Percentiles rank a stretch among this genome's conserved stretches.
These are phyloP conservation scores for Solanum pinnatisectum DNA, from an alignment of 257 asterid species.

Conservation along the genomic window DNA sequence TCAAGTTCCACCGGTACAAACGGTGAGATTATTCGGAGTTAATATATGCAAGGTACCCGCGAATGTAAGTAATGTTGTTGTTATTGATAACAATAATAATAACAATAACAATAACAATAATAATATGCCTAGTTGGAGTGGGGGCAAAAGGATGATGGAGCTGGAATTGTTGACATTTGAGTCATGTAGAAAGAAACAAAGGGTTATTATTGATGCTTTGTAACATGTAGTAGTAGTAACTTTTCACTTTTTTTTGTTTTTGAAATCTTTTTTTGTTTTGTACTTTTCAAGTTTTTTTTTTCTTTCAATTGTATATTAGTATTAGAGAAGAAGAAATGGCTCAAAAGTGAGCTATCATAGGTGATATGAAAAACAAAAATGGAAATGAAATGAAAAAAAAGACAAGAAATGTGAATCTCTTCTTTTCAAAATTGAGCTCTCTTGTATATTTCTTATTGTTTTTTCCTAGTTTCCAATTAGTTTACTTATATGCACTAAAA, in stretches of 20 bases:
- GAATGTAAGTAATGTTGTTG: slow-evolving; percentile 1
- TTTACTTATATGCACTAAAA: background rate
- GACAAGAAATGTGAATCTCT: background rate
- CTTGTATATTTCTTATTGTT: background rate
- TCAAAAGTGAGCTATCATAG: slow-evolving; percentile 1
- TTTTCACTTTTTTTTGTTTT: background rate
- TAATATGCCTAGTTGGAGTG: background rate
- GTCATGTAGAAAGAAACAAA: slow-evolving; percentile 46
- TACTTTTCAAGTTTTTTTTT: background rate
- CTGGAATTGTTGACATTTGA: slow-evolving; percentile 50
- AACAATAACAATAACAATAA: slow-evolving; percentile 21
- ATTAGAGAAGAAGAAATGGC: background rate
- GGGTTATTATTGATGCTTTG: slow-evolving; percentile 60
- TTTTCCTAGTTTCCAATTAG: background rate
- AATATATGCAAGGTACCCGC: slow-evolving; percentile 38
- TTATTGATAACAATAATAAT: background rate
- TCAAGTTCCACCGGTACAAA: slow-evolving; percentile 9
- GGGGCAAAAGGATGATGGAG: slow-evolving; percentile 53
- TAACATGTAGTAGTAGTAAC: slow-evolving; percentile 12
- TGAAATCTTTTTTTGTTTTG: background rate
- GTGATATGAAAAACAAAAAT: background rate
- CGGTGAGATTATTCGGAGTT: slow-evolving; percentile 64
- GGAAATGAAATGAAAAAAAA: background rate
- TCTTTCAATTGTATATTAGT: slow-evolving; percentile 2
- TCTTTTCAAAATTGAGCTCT: background rate